Percentiles rank a stretch among this genome's conserved stretches.
phyloP scores from a whole-genome alignment of 2,329 filamentous ascomycete species.

The Apiospora kogelbergensis region DNA sequence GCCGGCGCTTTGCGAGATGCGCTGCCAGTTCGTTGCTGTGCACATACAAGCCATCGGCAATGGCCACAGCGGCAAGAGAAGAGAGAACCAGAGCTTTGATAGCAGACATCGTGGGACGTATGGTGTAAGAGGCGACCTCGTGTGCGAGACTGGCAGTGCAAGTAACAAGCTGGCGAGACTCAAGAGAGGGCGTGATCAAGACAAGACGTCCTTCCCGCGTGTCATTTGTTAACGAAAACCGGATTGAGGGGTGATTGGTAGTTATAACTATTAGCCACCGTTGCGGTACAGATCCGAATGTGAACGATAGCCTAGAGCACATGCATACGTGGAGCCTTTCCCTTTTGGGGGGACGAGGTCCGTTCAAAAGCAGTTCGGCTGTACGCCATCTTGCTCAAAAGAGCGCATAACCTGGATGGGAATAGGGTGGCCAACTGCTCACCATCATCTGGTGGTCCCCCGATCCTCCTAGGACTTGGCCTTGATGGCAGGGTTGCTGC shows the following conservation, averaged over 20 bases:
- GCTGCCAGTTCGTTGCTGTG: slow-evolving; percentile 21
- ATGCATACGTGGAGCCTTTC: neutral
- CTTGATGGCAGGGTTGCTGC: neutral
- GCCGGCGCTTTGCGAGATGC: slow-evolving; percentile 35
- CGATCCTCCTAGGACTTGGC: neutral
- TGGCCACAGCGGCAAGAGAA: slow-evolving; percentile 14
- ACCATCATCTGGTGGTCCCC: neutral
- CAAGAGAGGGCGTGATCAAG: too few species aligned
- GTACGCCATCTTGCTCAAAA: slow-evolving; percentile 2
- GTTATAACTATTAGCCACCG: neutral
- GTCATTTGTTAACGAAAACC: neutral
- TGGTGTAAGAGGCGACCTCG: slow-evolving; percentile 5
- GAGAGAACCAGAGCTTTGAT: slow-evolving; percentile 15
- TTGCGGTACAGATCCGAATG: neutral
- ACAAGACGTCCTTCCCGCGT: neutral
- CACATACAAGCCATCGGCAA: slow-evolving; percentile 15
- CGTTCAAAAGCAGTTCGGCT: neutral
- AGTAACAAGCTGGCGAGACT: neutral
- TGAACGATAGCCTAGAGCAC: neutral
- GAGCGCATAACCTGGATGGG: slow-evolving; percentile 2
- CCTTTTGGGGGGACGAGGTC: neutral
- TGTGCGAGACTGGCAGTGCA: too few species aligned
- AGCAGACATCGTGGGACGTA: slow-evolving; percentile 3
- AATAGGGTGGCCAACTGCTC: slow-evolving; percentile 12
- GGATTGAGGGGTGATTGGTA: neutral